phyloP scores from a whole-genome alignment of 2,329 filamentous ascomycete genomes.

The Aspergillus eucalypticola region DNA sequence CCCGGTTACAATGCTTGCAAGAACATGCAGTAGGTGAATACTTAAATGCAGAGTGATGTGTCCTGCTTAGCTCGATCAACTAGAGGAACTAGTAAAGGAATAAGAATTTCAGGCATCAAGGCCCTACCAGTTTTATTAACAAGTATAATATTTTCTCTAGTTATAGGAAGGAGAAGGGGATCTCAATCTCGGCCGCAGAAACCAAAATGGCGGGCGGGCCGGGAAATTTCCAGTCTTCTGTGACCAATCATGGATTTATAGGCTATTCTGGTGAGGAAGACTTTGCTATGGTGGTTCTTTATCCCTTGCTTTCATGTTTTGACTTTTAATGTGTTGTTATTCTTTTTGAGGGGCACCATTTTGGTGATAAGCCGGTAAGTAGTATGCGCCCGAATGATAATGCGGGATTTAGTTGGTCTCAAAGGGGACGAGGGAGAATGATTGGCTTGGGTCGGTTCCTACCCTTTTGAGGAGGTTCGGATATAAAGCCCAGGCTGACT shows the following conservation, averaged over 20 bases:
- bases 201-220: background rate
- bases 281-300: background rate
- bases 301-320: background rate
- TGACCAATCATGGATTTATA: background rate
- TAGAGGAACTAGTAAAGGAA: too few relatives aligned
- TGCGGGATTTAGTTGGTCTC: background rate
- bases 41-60: constrained; percentile 9
- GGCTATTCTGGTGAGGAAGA: background rate
- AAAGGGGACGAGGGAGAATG: too few relatives aligned
- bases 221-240: background rate
- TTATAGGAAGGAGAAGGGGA: background rate
- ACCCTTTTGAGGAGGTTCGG: background rate
- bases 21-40: background rate
- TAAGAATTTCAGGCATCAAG: background rate
- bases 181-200: constrained; percentile 10
- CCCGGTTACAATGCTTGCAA: background rate
- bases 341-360: too few relatives aligned
- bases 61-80: constrained; percentile 2
- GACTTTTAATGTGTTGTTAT: background rate
- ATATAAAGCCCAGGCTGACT: background rate
- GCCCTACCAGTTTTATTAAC: too few relatives aligned
- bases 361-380: background rate
- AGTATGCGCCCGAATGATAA: background rate
- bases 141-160: too few relatives aligned
- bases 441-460: background rate